These are phyloP conservation scores for Bathelium albidoporum DNA, from an alignment of 495 filamentous ascomycete genomes.

Conservation along the genomic window DNA sequence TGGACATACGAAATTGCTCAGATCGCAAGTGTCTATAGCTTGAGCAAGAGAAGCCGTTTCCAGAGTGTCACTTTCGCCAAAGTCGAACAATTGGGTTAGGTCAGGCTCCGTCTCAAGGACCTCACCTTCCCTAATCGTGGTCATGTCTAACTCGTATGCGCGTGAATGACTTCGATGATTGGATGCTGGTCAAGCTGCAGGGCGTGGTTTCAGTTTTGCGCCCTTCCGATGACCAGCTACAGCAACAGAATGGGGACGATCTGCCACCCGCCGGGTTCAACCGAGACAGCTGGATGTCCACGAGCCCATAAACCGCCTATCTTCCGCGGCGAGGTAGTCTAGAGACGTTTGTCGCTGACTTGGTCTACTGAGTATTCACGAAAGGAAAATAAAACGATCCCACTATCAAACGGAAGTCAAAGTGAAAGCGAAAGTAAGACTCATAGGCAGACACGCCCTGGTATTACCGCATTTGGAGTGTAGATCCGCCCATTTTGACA, in stretches of 20 bases:
- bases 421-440: background rate
- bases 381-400: background rate
- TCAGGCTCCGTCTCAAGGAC: conserved; percentile 6
- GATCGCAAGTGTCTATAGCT: conserved; percentile 5
- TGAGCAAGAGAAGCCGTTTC: background rate
- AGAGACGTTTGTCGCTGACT: background rate
- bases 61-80: conserved; percentile 20
- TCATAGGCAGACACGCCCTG: background rate
- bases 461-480: background rate
- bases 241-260: background rate
- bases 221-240: background rate
- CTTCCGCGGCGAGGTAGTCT: background rate
- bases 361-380: background rate
- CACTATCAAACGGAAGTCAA: background rate
- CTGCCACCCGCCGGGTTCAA: background rate
- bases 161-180: background rate
- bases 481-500: background rate
- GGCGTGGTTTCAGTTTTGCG: background rate
- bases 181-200: background rate
- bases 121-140: background rate
- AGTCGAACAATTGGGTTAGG: conserved; percentile 22
- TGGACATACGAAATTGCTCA: conserved; percentile 1
- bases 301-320: background rate
- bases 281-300: background rate
- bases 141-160: background rate